A percentile compares a stretch with the other conserved stretches of the same genome.
phyloP scores from a whole-genome alignment of 179 eudicot species.

The Silene noctiflora region DNA sequence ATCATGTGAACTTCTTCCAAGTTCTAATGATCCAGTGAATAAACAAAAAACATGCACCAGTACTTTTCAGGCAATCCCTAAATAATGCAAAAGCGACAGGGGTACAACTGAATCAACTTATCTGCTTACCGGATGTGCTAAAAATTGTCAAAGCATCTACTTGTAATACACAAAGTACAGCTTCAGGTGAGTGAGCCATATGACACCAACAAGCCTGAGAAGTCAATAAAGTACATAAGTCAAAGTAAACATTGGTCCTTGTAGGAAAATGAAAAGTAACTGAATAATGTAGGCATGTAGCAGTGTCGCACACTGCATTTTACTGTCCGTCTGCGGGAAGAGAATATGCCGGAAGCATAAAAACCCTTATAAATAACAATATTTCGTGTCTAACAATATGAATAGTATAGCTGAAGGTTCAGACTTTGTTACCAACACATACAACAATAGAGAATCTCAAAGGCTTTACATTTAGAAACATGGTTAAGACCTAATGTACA shows the following conservation, averaged over 20 bases:
- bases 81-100: constrained; percentile 2
- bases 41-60: not conserved
- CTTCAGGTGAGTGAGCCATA: constrained; percentile 56
- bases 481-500: too few species aligned
- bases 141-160: constrained; percentile 69
- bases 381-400: too few species aligned
- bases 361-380: not conserved
- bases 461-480: too few species aligned
- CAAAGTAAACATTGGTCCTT: not conserved
- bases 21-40: not conserved
- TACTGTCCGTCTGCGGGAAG: not conserved
- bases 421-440: not conserved
- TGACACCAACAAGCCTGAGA: constrained; percentile 92
- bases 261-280: constrained; percentile 3
- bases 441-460: constrained; percentile 2
- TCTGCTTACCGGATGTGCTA: constrained; percentile 55
- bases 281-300: not conserved
- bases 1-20: not conserved
- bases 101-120: not conserved
- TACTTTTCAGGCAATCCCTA: not conserved
- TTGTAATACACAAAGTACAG: constrained; percentile 79
- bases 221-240: not conserved
- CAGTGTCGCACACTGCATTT: not conserved
- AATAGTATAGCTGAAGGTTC: not conserved
- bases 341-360: not conserved